Evolutionary conservation across 2,329 filamentous ascomycete genomes (phyloP).

Genomic region (Xylariaceae sp.): DNA sequence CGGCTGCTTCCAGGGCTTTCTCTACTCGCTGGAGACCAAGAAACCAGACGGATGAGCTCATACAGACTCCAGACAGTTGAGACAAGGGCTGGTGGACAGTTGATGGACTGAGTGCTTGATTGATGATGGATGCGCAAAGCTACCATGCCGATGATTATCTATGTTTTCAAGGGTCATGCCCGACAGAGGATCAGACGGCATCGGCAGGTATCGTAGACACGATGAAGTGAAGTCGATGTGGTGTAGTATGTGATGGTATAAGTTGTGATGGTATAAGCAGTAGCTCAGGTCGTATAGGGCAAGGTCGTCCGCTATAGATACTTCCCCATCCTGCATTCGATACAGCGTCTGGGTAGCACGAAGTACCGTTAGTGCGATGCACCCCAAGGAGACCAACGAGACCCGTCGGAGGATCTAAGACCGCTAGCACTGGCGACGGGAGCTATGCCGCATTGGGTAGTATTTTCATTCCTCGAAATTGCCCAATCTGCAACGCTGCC

Average conservation of each 20-base stretch:
- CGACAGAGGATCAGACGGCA: background rate
- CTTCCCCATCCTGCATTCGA: background rate
- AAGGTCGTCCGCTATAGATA: background rate
- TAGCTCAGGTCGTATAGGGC: background rate
- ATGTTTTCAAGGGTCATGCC: background rate
- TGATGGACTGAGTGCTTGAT: background rate
- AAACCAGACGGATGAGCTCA: background rate
- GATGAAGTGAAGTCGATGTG: background rate
- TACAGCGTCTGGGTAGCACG: background rate
- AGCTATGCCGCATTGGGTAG: too few species aligned
- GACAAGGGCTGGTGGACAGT: background rate
- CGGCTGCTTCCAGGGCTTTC: background rate
- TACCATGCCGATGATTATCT: background rate
- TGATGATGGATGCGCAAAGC: background rate
- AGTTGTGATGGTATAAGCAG: background rate
- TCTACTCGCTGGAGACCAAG: background rate
- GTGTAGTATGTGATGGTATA: background rate
- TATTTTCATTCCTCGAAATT: too few species aligned
- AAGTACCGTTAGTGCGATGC: background rate
- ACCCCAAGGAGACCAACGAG: background rate
- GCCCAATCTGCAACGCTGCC: too few species aligned
- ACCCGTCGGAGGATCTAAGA: background rate
- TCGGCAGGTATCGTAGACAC: background rate
- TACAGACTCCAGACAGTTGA: background rate
- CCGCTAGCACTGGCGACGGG: too few species aligned